Base-by-base conservation (phyloP, 2,329 filamentous ascomycete genomes). In the Helotiales sp. region DNA sequence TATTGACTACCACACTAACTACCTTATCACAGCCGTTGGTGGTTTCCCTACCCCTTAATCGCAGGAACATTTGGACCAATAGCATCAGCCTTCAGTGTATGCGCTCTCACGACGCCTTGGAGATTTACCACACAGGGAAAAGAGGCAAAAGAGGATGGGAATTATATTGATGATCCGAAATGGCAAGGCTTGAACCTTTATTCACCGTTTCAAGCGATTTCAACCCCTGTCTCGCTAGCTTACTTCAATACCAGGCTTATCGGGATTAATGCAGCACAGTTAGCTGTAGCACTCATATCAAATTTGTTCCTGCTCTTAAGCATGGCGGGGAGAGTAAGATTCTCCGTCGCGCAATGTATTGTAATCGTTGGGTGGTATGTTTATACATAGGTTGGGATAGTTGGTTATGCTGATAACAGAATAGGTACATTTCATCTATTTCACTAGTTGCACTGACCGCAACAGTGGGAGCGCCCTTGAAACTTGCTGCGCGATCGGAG, bases 1-100 rank as follows among this genome's bases (percentile, higher is more conserved):
- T 45, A 20, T 45, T 45, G 40, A 45, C 40, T 45, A 45, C 40
- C 40, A n/a, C n/a, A 45, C 40, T 45, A 45, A 45, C 6, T 3
- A 45, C n/a, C 40, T 45, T 45, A 45, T 45, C 40, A 45, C 30
- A 67, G 61, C 28, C 40, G 32, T 54, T 61, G 63, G 55, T 68
- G 66, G 66, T 68, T 68, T 63, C 59, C 67, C 22, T 69, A 66
- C 40, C 63, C 67, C 11, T 43, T 69, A 5, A 66, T 69, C 28
- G 67, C 67, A 40, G 63, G 67, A 2, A 66, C 63, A 15, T 69
- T 69, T 28, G 66, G 66, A 22, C 59, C 66, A 17, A 66, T 69
- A 49, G 63, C 66, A 22, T 55, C 40, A 34, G 66, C 66, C 2
- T 30, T 69, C 28, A 65, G 63, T 24, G 54, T 69, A n/a, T 65